phyloP scores from a whole-genome alignment of 192 early-diverging fungal genomes.

The Backusella australiensis region DNA sequence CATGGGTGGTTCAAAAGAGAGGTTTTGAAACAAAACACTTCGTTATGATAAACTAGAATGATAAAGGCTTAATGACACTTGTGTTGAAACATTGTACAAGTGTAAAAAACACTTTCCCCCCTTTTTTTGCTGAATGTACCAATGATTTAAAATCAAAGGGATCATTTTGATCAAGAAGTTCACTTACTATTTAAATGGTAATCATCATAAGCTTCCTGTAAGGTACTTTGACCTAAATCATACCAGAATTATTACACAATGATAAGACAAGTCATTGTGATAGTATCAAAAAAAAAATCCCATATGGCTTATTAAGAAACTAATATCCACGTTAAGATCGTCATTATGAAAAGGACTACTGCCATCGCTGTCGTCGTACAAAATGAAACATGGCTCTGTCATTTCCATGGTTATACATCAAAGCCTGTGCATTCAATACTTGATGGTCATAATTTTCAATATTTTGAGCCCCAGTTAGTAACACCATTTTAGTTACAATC shows the following conservation, averaged over 20 bases:
- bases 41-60: neutral
- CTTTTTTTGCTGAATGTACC: too few species aligned
- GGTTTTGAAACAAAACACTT: conserved; percentile 4
- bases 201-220: neutral
- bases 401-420: neutral
- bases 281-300: neutral
- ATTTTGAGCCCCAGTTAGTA: neutral
- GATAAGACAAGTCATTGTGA: neutral
- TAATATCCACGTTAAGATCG: neutral
- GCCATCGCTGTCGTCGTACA: neutral
- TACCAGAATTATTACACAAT: neutral
- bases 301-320: neutral
- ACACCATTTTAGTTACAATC: neutral
- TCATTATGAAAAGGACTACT: neutral
- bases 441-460: neutral
- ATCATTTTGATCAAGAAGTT: neutral
- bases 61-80: neutral
- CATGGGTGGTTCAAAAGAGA: neutral
- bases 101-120: neutral
- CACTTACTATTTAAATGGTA: neutral
- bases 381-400: neutral
- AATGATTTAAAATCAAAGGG: neutral
- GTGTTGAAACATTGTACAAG: neutral
- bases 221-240: neutral
- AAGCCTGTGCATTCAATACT: neutral